These are phyloP conservation scores for Phytophthora litchii DNA, from an alignment of 352 stramenopile genomes.

Conservation along the genomic window DNA sequence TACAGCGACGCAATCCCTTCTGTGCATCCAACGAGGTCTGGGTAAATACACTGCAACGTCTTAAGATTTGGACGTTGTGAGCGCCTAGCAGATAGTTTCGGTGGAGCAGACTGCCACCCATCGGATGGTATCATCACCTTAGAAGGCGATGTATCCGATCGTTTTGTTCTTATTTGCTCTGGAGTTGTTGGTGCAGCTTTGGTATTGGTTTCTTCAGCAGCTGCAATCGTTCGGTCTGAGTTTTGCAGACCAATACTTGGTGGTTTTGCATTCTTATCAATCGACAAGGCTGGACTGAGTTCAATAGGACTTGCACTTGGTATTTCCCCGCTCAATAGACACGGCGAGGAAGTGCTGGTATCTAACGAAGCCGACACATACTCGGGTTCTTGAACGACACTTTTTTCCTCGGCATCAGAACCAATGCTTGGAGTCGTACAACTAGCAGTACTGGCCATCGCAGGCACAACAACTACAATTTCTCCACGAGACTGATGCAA, in stretches of 20 bases:
- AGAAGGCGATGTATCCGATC: not conserved
- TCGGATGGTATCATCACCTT: constrained; percentile 2
- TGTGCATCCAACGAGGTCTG: constrained; percentile 47
- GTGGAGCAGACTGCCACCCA: constrained; percentile 21
- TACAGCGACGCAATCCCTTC: constrained; percentile 59
- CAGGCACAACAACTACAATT: not conserved
- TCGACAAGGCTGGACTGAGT: constrained; percentile 9
- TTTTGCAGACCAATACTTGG: not conserved
- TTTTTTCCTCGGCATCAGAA: constrained; percentile 18
- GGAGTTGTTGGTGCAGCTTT: constrained; percentile 8
- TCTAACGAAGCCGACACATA: constrained; percentile 20
- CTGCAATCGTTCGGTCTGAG: not conserved
- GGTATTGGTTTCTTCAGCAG: not conserved
- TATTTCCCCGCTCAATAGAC: constrained; percentile 21
- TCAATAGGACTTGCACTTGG: constrained; percentile 11
- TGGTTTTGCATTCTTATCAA: constrained; percentile 5
- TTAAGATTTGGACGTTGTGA: constrained; percentile 11
- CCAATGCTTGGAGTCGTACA: constrained; percentile 6
- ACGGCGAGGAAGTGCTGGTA: constrained; percentile 25
- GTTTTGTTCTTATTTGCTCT: not conserved
- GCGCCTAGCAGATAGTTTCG: constrained; percentile 12
- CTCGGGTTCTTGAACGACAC: constrained; percentile 15
- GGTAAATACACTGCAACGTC: constrained; percentile 42
- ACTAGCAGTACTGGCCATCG: constrained; percentile 10
- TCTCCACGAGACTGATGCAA: constrained; percentile 17